Percentiles rank a stretch among this genome's conserved stretches.
These are phyloP conservation scores for Helicocarpus griseus DNA, from an alignment of 2,329 filamentous ascomycete genomes.

Conservation along the genomic window DNA sequence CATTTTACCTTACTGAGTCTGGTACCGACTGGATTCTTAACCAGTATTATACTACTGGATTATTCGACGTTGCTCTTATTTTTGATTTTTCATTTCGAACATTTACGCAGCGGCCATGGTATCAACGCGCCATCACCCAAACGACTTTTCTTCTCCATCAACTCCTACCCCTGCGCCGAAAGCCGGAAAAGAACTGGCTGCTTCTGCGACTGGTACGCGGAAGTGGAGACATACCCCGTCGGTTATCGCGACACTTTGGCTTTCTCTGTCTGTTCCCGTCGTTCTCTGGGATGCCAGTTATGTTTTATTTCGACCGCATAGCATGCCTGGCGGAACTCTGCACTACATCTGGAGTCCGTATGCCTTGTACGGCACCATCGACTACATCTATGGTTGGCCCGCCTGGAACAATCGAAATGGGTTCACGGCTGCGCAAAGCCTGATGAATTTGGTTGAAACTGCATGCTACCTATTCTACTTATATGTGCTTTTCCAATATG, in stretches of 20 bases:
- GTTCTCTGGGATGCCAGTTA: slow-evolving; percentile 76
- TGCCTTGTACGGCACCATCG: slow-evolving; percentile 66
- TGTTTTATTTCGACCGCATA: slow-evolving; percentile 67
- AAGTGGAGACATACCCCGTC: slow-evolving; percentile 52
- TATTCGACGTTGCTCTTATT: background rate
- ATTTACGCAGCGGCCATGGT: slow-evolving; percentile 37
- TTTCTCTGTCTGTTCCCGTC: slow-evolving; percentile 63
- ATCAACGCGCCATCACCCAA: slow-evolving; percentile 46
- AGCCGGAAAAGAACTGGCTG: slow-evolving; percentile 19
- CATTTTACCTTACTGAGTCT: no score
- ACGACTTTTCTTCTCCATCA: slow-evolving; percentile 36
- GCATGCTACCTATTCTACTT: slow-evolving; percentile 55
- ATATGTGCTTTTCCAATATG: slow-evolving; percentile 40
- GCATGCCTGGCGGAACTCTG: slow-evolving; percentile 65
- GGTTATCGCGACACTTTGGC: slow-evolving; percentile 57
- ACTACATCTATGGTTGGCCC: slow-evolving; percentile 72
- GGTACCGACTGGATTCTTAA: no score
- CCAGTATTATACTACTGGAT: no score
- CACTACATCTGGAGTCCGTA: slow-evolving; percentile 70
- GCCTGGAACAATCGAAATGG: slow-evolving; percentile 59
- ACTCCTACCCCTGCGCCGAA: slow-evolving; percentile 17
- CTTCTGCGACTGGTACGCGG: slow-evolving; percentile 16
- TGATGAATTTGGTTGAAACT: slow-evolving; percentile 60
- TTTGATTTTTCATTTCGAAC: background rate
- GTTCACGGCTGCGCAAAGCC: slow-evolving; percentile 66